These are phyloP conservation scores for Hanseniaspora nectarophila DNA, from an alignment of 805 yeast species.

Conservation along the genomic window DNA sequence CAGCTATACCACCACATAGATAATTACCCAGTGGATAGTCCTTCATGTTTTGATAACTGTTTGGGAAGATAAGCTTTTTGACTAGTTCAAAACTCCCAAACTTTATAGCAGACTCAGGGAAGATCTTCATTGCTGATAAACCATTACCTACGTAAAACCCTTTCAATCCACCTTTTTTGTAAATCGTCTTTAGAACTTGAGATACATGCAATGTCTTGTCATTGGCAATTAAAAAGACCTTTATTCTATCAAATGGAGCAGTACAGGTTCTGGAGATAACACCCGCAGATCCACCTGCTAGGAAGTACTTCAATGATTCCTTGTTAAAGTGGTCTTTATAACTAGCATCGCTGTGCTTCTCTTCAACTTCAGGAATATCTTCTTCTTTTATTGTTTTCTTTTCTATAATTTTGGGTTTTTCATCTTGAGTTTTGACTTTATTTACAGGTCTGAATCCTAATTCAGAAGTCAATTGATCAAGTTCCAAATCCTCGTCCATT, in stretches of 20 bases:
- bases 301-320: slow-evolving; percentile 66
- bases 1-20: slow-evolving; percentile 91
- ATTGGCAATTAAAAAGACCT: slow-evolving; percentile 82
- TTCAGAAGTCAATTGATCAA: slow-evolving; percentile 11
- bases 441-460: not conserved
- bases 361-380: not conserved
- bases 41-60: slow-evolving; percentile 58
- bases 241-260: slow-evolving; percentile 91
- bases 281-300: slow-evolving; percentile 93
- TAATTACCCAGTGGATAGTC: slow-evolving; percentile 54
- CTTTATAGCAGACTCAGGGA: slow-evolving; percentile 95
- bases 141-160: slow-evolving; percentile 95
- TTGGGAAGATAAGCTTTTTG: slow-evolving; percentile 68
- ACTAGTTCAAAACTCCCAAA: slow-evolving; percentile 90
- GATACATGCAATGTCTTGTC: slow-evolving; percentile 39
- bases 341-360: not conserved
- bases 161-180: slow-evolving; percentile 61
- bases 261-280: slow-evolving; percentile 93
- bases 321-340: slow-evolving; percentile 29
- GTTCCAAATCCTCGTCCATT: slow-evolving; percentile 14
- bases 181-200: slow-evolving; percentile 69
- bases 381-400: not conserved
- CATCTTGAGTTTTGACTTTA: not conserved
- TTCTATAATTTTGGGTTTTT: not conserved
- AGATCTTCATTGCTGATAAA: slow-evolving; percentile 78